Base-by-base conservation (phyloP, 371 early-diverging fungal species). In the Umbelopsis sp. region DNA sequence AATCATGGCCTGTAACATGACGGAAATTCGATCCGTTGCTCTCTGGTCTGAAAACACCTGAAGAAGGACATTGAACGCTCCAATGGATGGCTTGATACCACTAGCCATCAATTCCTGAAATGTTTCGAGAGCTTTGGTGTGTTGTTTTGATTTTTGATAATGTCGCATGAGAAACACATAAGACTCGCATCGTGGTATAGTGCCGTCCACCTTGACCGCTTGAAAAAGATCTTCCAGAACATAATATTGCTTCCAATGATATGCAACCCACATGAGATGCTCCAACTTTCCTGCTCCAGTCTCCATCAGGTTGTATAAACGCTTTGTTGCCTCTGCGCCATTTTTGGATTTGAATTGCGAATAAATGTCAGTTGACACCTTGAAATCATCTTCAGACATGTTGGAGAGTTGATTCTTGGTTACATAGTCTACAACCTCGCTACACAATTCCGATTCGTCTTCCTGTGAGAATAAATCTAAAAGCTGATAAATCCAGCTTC, bases 1-100 rank as follows among this genome's bases (percentile, higher is more conserved):
- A 5, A 75, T 68, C 74, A 84, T 80, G 0, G 83, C 32, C 8
- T 79, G 74, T 24, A 69, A 75, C 62, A 84, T 80, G 32, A 73
- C 70, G 0, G 53, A 22, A 2, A 86, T 77, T 44, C 76, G 76
- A 12, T 77, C 79, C 3, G 51, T 63, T 29, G 73, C 72, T 3
- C 77, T 79, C 29, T 73, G 77, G 20, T 79, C 76, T 22, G 84
- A 78, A 72, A 80, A 81, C 12, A 83, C 71, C 20, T 85, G 79
- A 20, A 87, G 57, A 11, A 76, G 71, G 0, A 77, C 70, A 73
- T 85, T 87, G 63, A 82, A 86, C n/a, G 80, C 72, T 66, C 66
- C 70, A 32, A 74, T 65, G 22, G 77, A 73, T 10, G 84, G 86
- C 35, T 70, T 70, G 18, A 74, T 63, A 1, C 68, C 71, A 16